Conservation (phyloP, 1,284 basidiomycete genomes). For the Ustilago bromivora region DNA sequence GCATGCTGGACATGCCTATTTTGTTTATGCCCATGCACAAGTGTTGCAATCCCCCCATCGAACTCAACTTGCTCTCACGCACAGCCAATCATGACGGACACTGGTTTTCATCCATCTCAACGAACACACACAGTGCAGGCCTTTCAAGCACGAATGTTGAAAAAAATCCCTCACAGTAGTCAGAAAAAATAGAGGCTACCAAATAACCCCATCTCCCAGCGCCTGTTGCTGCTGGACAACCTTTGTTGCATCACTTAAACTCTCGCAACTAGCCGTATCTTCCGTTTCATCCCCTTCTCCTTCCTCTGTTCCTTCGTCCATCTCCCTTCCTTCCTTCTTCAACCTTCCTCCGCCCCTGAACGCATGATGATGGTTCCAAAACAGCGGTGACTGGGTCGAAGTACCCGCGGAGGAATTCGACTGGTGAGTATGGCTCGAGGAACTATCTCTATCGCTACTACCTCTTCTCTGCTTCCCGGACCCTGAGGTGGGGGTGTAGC, state of each 20-base stretch:
- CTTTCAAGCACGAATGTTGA: too few species aligned
- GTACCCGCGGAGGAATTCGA: background rate
- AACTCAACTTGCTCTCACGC: too few species aligned
- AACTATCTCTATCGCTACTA: constrained; percentile 20
- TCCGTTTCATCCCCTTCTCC: constrained; percentile 1
- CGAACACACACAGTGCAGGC: too few species aligned
- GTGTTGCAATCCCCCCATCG: too few species aligned
- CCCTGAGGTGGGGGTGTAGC: background rate
- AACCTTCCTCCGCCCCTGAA: background rate
- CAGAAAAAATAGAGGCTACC: background rate
- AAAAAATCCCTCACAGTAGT: too few species aligned
- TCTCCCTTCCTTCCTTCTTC: background rate
- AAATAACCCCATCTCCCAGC: background rate
- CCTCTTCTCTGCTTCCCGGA: constrained; percentile 1
- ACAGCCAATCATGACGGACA: too few species aligned
- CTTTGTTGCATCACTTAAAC: background rate
- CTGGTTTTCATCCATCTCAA: too few species aligned
- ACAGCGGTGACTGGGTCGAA: background rate
- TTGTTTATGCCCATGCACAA: too few species aligned
- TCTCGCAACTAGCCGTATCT: constrained; percentile 9
- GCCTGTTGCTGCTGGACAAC: background rate
- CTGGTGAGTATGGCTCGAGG: constrained; percentile 15
- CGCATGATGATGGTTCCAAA: background rate
- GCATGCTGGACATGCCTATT: too few species aligned
- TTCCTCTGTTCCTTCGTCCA: background rate